These are phyloP conservation scores for Crithidia acanthocephali DNA, from an alignment of 208 protist species.

Conservation along the genomic window DNA sequence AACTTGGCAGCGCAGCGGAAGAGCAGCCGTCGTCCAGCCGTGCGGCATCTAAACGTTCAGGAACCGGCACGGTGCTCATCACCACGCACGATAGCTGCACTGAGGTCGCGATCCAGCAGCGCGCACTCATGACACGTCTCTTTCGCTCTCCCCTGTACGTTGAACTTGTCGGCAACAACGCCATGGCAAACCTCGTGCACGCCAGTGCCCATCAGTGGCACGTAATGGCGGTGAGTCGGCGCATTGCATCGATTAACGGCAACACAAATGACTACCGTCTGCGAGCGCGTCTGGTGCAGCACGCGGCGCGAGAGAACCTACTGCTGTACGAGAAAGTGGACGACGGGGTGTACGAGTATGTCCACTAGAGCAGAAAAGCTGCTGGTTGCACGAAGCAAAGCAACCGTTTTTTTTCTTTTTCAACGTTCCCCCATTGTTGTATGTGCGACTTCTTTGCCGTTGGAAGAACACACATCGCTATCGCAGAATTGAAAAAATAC, in stretches of 20 bases:
- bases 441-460: no score
- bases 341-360: slow-evolving; percentile 66
- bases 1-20: not conserved
- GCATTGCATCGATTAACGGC: slow-evolving; percentile 10
- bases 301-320: slow-evolving; percentile 47
- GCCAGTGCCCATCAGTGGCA: slow-evolving; percentile 40
- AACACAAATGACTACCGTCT: not conserved
- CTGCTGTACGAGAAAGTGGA: slow-evolving; percentile 68
- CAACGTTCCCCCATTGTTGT: not conserved
- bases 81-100: slow-evolving; percentile 56
- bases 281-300: slow-evolving; percentile 28
- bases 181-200: slow-evolving; percentile 35
- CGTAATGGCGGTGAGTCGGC: slow-evolving; percentile 63
- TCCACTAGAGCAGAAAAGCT: slow-evolving; percentile 1
- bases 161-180: slow-evolving; percentile 33
- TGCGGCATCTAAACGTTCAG: not conserved
- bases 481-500: no score
- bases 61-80: slow-evolving; percentile 25
- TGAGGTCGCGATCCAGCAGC: slow-evolving; percentile 46
- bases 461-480: no score
- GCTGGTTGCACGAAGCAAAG: not conserved
- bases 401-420: no score
- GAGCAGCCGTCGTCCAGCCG: not conserved
- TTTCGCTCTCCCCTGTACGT: slow-evolving; percentile 57
- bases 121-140: slow-evolving; percentile 66